Conservation (phyloP, 2,329 filamentous ascomycete genomes). For the Colletotrichum trifolii region DNA sequence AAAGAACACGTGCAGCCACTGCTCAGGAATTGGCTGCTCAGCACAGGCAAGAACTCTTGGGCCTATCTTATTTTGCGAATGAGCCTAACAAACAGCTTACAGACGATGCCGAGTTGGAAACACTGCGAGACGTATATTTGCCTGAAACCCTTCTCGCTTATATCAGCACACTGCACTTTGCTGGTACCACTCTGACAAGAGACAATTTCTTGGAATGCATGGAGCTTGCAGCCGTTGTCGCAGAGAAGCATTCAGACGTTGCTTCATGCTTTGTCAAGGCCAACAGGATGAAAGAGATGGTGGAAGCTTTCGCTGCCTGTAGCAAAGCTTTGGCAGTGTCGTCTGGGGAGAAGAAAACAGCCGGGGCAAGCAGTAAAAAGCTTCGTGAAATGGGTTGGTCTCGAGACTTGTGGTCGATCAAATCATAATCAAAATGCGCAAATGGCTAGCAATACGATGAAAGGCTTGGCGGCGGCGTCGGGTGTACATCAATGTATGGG, state of each 20-base stretch:
- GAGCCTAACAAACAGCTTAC: conserved; percentile 2
- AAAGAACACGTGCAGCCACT: conserved; percentile 69
- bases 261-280: conserved; percentile 72
- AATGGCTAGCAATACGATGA: too few relatives aligned
- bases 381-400: conserved; percentile 72
- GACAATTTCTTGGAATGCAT: conserved; percentile 86
- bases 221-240: conserved; percentile 82
- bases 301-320: conserved; percentile 79
- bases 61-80: not conserved
- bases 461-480: too few relatives aligned
- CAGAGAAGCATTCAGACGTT: conserved; percentile 75
- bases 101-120: conserved; percentile 62
- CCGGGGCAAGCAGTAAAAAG: conserved; percentile 66
- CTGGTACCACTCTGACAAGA: conserved; percentile 78
- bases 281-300: conserved; percentile 78
- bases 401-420: conserved; percentile 70
- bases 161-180: conserved; percentile 82
- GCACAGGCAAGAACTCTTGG: conserved; percentile 60
- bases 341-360: conserved; percentile 64
- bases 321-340: conserved; percentile 76
- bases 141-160: conserved; percentile 89
- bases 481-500: too few relatives aligned
- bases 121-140: conserved; percentile 81
- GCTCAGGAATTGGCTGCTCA: conserved; percentile 72
- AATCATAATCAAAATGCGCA: conserved; percentile 44